Evolutionary conservation across 768 basidiomycete species (phyloP).

Genomic region (Pleurotus giganteus): DNA sequence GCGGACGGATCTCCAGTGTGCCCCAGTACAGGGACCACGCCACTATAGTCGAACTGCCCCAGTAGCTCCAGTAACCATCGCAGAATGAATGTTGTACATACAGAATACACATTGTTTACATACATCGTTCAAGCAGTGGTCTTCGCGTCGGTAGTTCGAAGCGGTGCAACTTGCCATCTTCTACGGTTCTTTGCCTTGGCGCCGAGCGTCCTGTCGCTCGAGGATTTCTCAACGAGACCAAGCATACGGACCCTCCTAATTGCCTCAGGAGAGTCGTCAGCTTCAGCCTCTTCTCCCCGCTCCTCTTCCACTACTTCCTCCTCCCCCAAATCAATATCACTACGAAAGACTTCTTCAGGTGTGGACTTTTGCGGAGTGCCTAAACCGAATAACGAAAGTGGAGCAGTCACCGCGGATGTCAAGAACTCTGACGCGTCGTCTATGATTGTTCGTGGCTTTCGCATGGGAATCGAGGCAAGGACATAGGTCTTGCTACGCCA

Average conservation of each 20-base stretch:
- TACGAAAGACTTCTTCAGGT: constrained; percentile 66
- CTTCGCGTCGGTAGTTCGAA: constrained; percentile 36
- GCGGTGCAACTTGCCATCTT: constrained; percentile 35
- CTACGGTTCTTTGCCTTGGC: constrained; percentile 36
- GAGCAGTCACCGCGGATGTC: constrained; percentile 55
- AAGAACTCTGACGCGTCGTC: constrained; percentile 71
- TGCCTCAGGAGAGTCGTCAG: constrained; percentile 66
- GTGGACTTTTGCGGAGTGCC: constrained; percentile 38
- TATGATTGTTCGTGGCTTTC: constrained; percentile 65
- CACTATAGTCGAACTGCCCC: background rate
- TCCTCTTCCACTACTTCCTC: constrained; percentile 81
- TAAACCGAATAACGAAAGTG: constrained; percentile 53
- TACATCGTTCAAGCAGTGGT: constrained; percentile 19
- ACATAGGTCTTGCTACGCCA: constrained; percentile 65
- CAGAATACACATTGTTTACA: background rate
- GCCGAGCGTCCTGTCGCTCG: constrained; percentile 22
- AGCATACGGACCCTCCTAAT: constrained; percentile 56
- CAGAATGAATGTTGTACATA: background rate
- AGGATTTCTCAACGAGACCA: constrained; percentile 39
- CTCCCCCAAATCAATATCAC: constrained; percentile 70
- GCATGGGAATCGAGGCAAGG: constrained; percentile 63
- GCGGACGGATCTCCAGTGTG: background rate
- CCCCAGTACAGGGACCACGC: background rate
- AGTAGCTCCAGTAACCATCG: background rate
- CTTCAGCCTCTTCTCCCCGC: constrained; percentile 72